Evolutionary conservation across 2,329 filamentous ascomycete species (phyloP), one percentile per base, ranked within the genome.

Genomic region (Onygenales sp.): DNA sequence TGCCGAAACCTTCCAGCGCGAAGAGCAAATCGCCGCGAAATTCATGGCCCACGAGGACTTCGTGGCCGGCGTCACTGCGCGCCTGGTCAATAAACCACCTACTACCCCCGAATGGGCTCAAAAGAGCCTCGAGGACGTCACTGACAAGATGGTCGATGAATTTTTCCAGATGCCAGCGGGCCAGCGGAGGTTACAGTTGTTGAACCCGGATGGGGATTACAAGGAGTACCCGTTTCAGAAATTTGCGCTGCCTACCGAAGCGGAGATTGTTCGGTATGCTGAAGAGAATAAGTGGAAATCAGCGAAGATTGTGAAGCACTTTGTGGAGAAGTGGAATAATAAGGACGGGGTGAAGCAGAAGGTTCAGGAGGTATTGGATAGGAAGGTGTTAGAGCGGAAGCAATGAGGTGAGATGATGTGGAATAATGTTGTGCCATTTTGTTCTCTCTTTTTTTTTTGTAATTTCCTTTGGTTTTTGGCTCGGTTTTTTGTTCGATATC

Each of bases 21-120:
- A 98, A 74, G 81, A 93, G 71, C 79, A 86, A 65, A 89, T 98
- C 55, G 90, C 92, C 2, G 75, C 79, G 54, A 81, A 83, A 58
- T 97, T 98, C 75, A 97, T 98, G 92, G 78, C 79, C 53, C 86
- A 93, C 67, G 86, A 82, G 4, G 93, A 98, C 70, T 98, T 98
- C 65, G 84, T 84, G 43, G 88, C 95, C 72, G 93, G 93, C 52
- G 92, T 98, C n/a, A 82, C 82, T 50, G 85, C 89, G 27, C 80
- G 86, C 48, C 78, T 98, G 42, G 80, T 93, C 62, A 78, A 82
- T 64, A 89, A 89, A 72, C 78, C 79, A 44, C 73, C 80, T 50
- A 75, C 75, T 58, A 76, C 76, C 21, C 87, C 91, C 1, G 74
- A 78, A 56, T 98, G 93, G 93, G 70, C 85, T 58, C 91, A 90